Conservation (phyloP, 2,329 filamentous ascomycete species). For the Colletotrichum tamarilloi region DNA sequence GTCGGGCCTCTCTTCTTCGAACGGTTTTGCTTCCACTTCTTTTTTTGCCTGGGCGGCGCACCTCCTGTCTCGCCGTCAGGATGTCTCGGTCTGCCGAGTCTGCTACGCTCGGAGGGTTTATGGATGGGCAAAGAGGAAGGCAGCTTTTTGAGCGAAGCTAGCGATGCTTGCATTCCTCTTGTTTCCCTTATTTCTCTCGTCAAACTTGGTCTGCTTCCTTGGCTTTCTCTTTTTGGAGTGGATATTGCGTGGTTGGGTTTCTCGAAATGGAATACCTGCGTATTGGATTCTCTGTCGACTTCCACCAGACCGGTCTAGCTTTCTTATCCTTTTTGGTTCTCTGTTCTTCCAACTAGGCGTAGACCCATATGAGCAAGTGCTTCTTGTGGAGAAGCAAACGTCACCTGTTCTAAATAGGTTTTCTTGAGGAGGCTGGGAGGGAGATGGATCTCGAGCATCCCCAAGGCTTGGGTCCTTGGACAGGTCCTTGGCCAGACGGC, state of each 20-base stretch:
- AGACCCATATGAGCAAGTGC: too few species aligned
- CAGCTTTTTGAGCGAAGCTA: neutral
- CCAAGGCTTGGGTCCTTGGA: neutral
- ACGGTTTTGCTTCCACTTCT: neutral
- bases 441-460: neutral
- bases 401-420: neutral
- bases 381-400: neutral
- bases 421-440: slow-evolving; percentile 5
- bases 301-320: neutral
- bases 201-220: neutral
- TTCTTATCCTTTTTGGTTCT: neutral
- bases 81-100: slow-evolving; percentile 4
- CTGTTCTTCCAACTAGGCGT: too few species aligned
- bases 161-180: slow-evolving; percentile 19
- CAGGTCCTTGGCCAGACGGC: neutral
- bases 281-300: slow-evolving; percentile 12
- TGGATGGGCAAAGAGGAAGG: slow-evolving; percentile 8
- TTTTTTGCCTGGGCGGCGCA: neutral
- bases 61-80: slow-evolving; percentile 9
- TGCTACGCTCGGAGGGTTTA: neutral
- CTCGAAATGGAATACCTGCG: slow-evolving; percentile 14
- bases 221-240: neutral
- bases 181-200: neutral
- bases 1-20: too few species aligned
- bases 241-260: too few species aligned